A percentile compares a stretch with the other conserved stretches of the same genome.
phyloP scores from a whole-genome alignment of 805 yeast species.

The Lachancea waltii region DNA sequence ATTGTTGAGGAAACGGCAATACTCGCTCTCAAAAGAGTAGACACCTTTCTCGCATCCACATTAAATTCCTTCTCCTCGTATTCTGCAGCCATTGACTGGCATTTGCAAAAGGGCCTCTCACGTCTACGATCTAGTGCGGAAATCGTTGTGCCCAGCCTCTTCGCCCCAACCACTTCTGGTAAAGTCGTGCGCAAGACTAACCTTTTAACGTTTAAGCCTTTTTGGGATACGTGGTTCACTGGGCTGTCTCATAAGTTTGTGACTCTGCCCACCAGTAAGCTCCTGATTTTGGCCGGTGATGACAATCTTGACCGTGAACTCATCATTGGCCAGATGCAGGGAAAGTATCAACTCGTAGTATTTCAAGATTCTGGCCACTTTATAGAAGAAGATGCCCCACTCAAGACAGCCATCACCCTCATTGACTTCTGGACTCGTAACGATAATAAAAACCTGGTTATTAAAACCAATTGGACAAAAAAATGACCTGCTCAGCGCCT shows the following conservation, averaged over 20 bases:
- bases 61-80: conserved; percentile 53
- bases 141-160: conserved; percentile 70
- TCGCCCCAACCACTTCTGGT: conserved; percentile 29
- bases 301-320: conserved; percentile 80
- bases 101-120: conserved; percentile 49
- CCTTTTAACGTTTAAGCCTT: conserved; percentile 51
- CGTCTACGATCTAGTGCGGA: conserved; percentile 56
- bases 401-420: conserved; percentile 51
- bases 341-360: conserved; percentile 83
- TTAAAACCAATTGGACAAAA: conserved; percentile 36
- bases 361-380: conserved; percentile 84
- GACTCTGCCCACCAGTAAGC: conserved; percentile 48
- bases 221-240: conserved; percentile 80
- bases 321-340: conserved; percentile 98
- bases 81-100: conserved; percentile 75
- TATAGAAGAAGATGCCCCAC: conserved; percentile 87
- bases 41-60: conserved; percentile 52
- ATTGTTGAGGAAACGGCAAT: conserved; percentile 93
- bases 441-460: conserved; percentile 30
- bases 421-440: conserved; percentile 42
- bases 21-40: conserved; percentile 60
- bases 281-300: conserved; percentile 80
- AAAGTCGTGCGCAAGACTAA: conserved; percentile 57
- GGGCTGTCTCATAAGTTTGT: conserved; percentile 55
- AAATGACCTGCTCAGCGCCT: background rate